Conservation (phyloP, 176 grass and related monocot species). For the Phragmites australis region DNA sequence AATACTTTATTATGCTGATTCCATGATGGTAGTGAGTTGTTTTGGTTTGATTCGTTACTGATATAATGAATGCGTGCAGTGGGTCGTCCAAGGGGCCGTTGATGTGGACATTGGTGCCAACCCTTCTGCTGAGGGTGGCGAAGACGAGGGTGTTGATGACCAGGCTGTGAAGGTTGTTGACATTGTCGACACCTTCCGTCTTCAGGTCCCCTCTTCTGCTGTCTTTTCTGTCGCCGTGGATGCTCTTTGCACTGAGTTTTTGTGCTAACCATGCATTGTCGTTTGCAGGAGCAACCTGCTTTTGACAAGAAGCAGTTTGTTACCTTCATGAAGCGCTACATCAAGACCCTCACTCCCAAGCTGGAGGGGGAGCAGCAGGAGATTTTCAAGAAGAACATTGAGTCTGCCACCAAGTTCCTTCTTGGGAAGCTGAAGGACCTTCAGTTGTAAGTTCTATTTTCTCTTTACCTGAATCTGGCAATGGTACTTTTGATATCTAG, state of each 20-base stretch:
- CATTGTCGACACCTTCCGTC: conserved; percentile 91
- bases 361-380: conserved; percentile 49
- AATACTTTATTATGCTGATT: background rate
- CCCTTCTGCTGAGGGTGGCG: conserved; percentile 76
- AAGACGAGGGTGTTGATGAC: conserved; percentile 82
- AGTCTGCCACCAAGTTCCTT: conserved; percentile 75
- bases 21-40: background rate
- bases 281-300: conserved; percentile 74
- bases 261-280: background rate
- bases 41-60: background rate
- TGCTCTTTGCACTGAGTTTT: background rate
- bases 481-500: background rate
- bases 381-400: conserved; percentile 72
- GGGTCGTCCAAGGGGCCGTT: conserved; percentile 70
- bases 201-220: conserved; percentile 49
- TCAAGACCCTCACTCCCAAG: conserved; percentile 57
- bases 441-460: conserved; percentile 71
- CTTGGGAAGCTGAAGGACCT: conserved; percentile 84
- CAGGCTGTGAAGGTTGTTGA: conserved; percentile 70
- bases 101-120: conserved; percentile 96
- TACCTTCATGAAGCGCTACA: conserved; percentile 75
- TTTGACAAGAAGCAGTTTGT: conserved; percentile 91
- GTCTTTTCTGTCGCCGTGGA: background rate
- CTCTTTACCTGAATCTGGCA: background rate
- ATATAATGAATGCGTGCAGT: conserved; percentile 41